phyloP scores from a whole-genome alignment of 2,329 filamentous ascomycete species.

The Lojkania enalia region DNA sequence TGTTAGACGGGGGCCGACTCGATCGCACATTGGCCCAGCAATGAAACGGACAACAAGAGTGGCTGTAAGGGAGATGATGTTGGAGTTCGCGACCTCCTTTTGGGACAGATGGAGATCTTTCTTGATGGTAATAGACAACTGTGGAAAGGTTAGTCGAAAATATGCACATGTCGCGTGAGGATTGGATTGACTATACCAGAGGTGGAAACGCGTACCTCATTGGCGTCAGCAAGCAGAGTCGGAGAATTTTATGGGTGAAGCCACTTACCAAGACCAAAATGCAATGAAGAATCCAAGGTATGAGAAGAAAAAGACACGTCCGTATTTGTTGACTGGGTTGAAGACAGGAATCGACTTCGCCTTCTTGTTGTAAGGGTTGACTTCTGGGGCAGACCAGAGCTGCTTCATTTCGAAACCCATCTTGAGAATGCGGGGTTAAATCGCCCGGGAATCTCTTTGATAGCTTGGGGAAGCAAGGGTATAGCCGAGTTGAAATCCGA shows the following conservation, averaged over 20 bases:
- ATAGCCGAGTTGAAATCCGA: not conserved
- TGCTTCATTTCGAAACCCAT: slow-evolving; percentile 42
- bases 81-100: slow-evolving; percentile 80
- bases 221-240: slow-evolving; percentile 24
- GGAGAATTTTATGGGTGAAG: slow-evolving; percentile 11
- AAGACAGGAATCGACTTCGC: slow-evolving; percentile 77
- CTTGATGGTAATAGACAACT: slow-evolving; percentile 66
- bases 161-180: slow-evolving; percentile 6
- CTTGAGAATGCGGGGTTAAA: slow-evolving; percentile 12
- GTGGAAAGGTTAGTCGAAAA: slow-evolving; percentile 48
- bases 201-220: slow-evolving; percentile 84
- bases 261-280: slow-evolving; percentile 74
- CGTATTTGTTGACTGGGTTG: slow-evolving; percentile 78
- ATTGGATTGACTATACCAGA: slow-evolving; percentile 56
- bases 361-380: slow-evolving; percentile 85
- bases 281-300: slow-evolving; percentile 85
- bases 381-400: slow-evolving; percentile 60
- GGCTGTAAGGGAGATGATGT: slow-evolving; percentile 73
- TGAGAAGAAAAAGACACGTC: slow-evolving; percentile 86
- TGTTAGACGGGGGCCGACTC: slow-evolving; percentile 76
- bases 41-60: slow-evolving; percentile 73
- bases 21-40: slow-evolving; percentile 83
- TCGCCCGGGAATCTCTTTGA: not conserved
- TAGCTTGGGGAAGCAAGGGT: slow-evolving; percentile 4
- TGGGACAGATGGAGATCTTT: slow-evolving; percentile 73